These are phyloP conservation scores for Tulasnella sp. DNA, from an alignment of 768 basidiomycete genomes.

Conservation along the genomic window DNA sequence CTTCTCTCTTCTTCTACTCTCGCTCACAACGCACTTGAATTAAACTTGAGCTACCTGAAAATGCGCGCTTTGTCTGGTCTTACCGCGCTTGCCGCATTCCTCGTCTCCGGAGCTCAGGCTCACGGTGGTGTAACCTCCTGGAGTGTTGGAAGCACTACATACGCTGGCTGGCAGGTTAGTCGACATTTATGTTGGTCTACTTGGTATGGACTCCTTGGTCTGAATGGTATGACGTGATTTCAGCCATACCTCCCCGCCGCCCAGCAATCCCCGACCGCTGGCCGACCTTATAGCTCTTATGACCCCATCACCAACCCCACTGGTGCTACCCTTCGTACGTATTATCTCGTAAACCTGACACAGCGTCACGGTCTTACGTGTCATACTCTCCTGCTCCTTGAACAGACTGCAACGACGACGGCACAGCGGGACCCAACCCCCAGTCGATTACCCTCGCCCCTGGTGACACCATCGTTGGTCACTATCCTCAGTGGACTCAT, in stretches of 20 bases:
- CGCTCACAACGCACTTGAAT: not conserved
- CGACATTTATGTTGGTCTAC: not conserved
- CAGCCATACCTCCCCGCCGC: not conserved
- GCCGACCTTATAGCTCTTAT: constrained; percentile 4
- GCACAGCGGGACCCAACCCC: constrained; percentile 4
- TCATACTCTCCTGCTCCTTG: not conserved
- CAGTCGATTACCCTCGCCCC: constrained; percentile 4
- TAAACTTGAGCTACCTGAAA: too few relatives aligned
- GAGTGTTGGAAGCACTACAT: constrained; percentile 6
- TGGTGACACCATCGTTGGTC: constrained; percentile 8
- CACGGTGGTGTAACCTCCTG: constrained; percentile 14
- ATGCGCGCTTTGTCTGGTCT: not conserved
- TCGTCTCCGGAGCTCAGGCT: constrained; percentile 1
- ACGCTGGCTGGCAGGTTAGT: constrained; percentile 8
- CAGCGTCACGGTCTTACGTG: not conserved
- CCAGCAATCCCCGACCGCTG: constrained; percentile 4
- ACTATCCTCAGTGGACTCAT: constrained; percentile 16
- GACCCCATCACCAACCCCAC: constrained; percentile 11
- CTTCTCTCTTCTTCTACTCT: not conserved
- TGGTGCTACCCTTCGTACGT: constrained; percentile 7
- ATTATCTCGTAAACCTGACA: not conserved
- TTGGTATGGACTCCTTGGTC: not conserved
- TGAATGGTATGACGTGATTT: not conserved
- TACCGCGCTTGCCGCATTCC: not conserved
- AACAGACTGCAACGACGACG: constrained; percentile 14